Percentiles rank a stretch among this genome's conserved stretches.
phyloP scores from a whole-genome alignment of 164 flowering plant genomes.

The Piper betle region DNA sequence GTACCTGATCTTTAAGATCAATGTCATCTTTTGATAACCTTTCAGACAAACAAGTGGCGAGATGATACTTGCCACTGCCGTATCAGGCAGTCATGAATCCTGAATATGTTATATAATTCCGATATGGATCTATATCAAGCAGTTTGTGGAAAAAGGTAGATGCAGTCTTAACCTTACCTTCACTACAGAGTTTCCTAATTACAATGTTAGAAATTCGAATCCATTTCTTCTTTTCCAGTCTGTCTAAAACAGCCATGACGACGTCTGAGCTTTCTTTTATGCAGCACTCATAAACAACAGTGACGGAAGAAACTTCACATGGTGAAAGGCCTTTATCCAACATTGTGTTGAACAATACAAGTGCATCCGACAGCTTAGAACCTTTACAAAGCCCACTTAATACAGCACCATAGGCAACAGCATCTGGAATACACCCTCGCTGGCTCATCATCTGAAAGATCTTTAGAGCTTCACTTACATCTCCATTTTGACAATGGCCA shows the following conservation, averaged over 20 bases:
- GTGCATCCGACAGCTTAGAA: conserved; percentile 56
- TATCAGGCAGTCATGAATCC: conserved; percentile 75
- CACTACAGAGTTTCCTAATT: conserved; percentile 76
- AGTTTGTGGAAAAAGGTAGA: conserved; percentile 48
- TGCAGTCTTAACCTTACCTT: conserved; percentile 60
- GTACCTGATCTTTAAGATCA: neutral
- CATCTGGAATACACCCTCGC: conserved; percentile 57
- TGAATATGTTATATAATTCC: conserved; percentile 43
- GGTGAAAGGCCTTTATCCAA: conserved; percentile 66
- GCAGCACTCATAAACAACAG: conserved; percentile 77
- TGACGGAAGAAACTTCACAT: conserved; percentile 77
- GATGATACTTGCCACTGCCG: conserved; percentile 46
- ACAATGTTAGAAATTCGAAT: conserved; percentile 53
- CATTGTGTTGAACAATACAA: conserved; percentile 51
- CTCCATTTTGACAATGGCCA: conserved; percentile 58
- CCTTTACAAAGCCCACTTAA: conserved; percentile 89
- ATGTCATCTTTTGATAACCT: conserved; percentile 31
- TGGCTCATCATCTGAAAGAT: conserved; percentile 43
- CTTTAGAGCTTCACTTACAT: conserved; percentile 32
- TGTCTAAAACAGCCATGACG: conserved; percentile 52
- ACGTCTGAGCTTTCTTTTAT: conserved; percentile 37
- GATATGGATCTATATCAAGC: conserved; percentile 38
- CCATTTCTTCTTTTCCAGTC: conserved; percentile 63
- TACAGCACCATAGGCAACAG: conserved; percentile 67
- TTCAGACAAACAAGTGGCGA: conserved; percentile 50